Evolutionary conservation across 2,329 filamentous ascomycete species (phyloP).

Genomic region (Alternaria consortialis): DNA sequence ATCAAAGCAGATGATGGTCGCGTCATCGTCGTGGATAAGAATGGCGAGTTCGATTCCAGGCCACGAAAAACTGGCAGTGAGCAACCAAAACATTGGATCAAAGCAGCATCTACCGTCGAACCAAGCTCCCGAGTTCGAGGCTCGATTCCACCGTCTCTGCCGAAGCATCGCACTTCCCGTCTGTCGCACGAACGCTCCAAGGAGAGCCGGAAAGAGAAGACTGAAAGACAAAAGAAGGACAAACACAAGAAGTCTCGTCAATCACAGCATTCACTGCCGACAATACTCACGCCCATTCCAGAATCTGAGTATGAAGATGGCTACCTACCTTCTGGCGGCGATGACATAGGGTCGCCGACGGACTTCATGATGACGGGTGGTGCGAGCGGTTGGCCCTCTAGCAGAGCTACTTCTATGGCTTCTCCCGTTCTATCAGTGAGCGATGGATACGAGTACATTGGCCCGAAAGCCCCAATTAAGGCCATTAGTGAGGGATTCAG

Average conservation of each 20-base stretch:
- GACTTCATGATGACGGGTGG: constrained; percentile 36
- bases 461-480: background rate
- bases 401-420: background rate
- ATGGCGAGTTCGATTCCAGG: constrained; percentile 41
- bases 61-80: background rate
- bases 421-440: background rate
- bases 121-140: background rate
- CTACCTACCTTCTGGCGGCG: background rate
- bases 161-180: background rate
- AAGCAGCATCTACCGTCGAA: constrained; percentile 12
- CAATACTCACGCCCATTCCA: constrained; percentile 15
- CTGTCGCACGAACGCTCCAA: background rate
- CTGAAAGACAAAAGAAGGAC: background rate
- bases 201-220: background rate
- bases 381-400: constrained; percentile 22
- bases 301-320: constrained; percentile 25
- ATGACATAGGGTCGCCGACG: constrained; percentile 24
- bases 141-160: background rate
- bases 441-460: background rate
- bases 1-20: constrained; percentile 35
- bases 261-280: background rate
- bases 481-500: constrained; percentile 2
- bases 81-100: constrained; percentile 16
- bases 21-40: constrained; percentile 38
- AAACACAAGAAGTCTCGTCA: background rate